phyloP scores from a whole-genome alignment of 371 early-diverging fungal genomes.

The Nematocida ausubeli region DNA sequence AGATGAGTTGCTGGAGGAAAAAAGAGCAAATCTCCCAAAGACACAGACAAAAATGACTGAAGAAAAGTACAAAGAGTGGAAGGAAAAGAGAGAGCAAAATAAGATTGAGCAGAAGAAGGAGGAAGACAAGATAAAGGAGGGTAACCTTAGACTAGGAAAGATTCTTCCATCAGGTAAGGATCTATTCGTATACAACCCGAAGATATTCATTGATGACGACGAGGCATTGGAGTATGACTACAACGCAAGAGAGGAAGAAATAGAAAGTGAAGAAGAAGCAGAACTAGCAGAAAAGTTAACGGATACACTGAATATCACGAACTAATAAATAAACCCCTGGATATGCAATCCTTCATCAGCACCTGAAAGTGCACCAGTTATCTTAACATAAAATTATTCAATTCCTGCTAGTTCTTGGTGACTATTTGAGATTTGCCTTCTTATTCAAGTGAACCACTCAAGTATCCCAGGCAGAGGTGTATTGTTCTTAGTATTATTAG shows the following conservation, averaged over 20 bases:
- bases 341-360: too few species aligned
- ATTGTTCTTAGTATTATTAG: too few species aligned
- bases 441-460: too few species aligned
- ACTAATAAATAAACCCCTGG: background rate
- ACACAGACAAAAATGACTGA: constrained; percentile 88
- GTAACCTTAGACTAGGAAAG: constrained; percentile 52
- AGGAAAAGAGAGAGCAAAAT: constrained; percentile 70
- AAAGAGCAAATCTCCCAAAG: constrained; percentile 83
- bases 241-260: constrained; percentile 62
- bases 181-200: constrained; percentile 90
- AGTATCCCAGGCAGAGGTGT: too few species aligned
- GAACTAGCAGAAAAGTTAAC: constrained; percentile 6
- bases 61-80: constrained; percentile 88
- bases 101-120: constrained; percentile 76
- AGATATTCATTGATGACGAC: constrained; percentile 76
- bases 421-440: too few species aligned
- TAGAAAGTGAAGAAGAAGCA: constrained; percentile 44
- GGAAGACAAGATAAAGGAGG: constrained; percentile 77
- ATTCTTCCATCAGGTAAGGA: constrained; percentile 74
- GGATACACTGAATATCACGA: background rate
- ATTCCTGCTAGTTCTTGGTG: too few species aligned
- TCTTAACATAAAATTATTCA: too few species aligned
- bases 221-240: constrained; percentile 68
- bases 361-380: too few species aligned
- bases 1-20: constrained; percentile 63